Conservation (phyloP, 345 rosid species). For the Reutealis trisperma region DNA sequence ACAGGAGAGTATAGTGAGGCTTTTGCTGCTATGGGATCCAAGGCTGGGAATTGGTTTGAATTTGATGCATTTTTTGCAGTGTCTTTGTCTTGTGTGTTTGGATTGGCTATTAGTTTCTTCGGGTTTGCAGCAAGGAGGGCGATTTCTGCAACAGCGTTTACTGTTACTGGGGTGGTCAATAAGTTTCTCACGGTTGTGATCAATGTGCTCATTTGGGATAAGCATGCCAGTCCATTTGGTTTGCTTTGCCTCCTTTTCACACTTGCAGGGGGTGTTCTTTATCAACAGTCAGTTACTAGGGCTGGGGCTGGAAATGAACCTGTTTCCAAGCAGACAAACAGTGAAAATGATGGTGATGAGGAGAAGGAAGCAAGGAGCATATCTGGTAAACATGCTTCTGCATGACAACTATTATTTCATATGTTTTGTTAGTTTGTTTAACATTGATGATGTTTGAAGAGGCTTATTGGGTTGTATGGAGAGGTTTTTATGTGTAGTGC, state of each 20-base stretch:
- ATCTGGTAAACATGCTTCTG: constrained; percentile 46
- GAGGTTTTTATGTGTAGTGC: no score
- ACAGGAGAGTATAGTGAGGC: constrained; percentile 80
- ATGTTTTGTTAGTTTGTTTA: constrained; percentile 11
- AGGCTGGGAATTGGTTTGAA: constrained; percentile 58
- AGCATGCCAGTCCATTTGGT: constrained; percentile 90
- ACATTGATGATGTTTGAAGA: constrained; percentile 12
- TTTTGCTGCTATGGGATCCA: constrained; percentile 55
- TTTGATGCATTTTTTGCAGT: constrained; percentile 63
- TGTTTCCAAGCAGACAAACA: constrained; percentile 35
- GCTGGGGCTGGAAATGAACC: constrained; percentile 33
- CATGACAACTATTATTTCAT: constrained; percentile 33
- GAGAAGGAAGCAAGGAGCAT: constrained; percentile 44
- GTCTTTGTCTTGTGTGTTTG: constrained; percentile 84
- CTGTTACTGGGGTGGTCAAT: constrained; percentile 97
- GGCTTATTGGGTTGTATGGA: constrained; percentile 15
- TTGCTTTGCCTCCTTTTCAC: constrained; percentile 86
- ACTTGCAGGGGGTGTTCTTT: constrained; percentile 80
- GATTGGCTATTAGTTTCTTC: constrained; percentile 86
- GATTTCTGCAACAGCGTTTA: constrained; percentile 91
- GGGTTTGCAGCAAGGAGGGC: constrained; percentile 95
- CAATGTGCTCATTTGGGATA: constrained; percentile 95
- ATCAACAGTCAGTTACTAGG: constrained; percentile 90
- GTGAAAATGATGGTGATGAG: constrained; percentile 35
- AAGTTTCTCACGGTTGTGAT: constrained; percentile 94